Percentiles rank a stretch among this genome's conserved stretches.
Conservation (phyloP, 148 eudicot genomes). For the Persicaria tinctoria region DNA sequence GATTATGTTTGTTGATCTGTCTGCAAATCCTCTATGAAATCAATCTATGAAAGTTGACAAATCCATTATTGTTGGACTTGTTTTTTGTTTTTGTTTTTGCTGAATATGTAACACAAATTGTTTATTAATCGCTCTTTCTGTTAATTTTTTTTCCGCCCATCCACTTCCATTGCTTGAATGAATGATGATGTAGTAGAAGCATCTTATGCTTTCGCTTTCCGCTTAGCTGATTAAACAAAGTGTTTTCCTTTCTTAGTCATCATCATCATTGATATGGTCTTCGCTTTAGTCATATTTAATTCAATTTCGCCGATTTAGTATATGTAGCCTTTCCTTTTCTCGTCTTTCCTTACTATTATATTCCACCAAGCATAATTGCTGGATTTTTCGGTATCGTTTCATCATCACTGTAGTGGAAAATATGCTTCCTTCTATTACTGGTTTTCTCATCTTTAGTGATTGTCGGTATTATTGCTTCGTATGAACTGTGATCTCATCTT, state of each 20-base stretch:
- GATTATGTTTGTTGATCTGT: slow-evolving; percentile 3
- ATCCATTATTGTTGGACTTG: neutral
- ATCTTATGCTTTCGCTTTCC: slow-evolving; percentile 12
- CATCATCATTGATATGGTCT: neutral
- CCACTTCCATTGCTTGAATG: neutral
- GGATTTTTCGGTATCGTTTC: neutral
- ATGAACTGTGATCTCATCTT: neutral
- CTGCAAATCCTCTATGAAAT: neutral
- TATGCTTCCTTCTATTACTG: neutral
- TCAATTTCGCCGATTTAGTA: neutral
- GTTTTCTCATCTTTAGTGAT: too few species aligned
- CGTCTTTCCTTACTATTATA: neutral
- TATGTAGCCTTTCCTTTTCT: neutral
- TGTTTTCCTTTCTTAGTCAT: neutral
- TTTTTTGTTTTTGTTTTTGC: neutral
- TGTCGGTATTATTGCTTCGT: neutral
- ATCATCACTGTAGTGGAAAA: neutral
- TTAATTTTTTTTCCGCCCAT: neutral
- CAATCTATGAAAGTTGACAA: neutral
- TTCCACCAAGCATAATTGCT: neutral
- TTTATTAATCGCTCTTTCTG: neutral
- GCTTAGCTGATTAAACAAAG: neutral
- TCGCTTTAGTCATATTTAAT: neutral
- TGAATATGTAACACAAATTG: neutral
- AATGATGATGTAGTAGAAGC: neutral